phyloP scores from a whole-genome alignment of 2,329 filamentous ascomycete species.

The Pseudocercospora eumusae region DNA sequence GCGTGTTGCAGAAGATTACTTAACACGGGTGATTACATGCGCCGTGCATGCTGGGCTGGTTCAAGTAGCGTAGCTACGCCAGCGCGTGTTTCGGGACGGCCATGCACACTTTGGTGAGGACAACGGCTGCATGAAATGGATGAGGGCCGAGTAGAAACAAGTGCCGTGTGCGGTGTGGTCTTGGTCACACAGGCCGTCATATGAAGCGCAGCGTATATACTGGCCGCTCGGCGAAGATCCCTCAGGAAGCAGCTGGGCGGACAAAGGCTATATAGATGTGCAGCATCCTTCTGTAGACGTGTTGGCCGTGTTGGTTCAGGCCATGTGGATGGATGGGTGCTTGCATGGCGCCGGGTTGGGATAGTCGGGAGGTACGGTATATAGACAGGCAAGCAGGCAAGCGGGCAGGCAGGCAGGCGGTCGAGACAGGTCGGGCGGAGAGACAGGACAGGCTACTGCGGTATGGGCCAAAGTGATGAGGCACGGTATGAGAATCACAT shows the following conservation, averaged over 20 bases:
- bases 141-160: conserved; percentile 1
- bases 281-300: conserved; percentile 7
- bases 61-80: neutral
- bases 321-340: conserved; percentile 2
- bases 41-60: neutral
- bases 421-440: neutral
- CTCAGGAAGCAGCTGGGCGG: conserved; percentile 8
- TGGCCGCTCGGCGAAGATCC: conserved; percentile 2
- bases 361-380: neutral
- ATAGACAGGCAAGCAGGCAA: neutral
- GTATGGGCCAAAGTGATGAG: no score
- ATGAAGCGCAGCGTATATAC: neutral
- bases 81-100: neutral
- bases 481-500: conserved; percentile 1
- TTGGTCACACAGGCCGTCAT: conserved; percentile 8
- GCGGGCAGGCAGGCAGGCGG: neutral
- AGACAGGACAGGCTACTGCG: neutral
- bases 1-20: no score
- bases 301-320: conserved; percentile 2
- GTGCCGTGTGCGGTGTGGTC: conserved; percentile 3
- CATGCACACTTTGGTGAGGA: neutral
- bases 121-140: conserved; percentile 9
- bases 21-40: no score
- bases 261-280: conserved; percentile 2
- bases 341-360: neutral